phyloP scores from a whole-genome alignment of 1,139 yeast genomes.

The Yamadazyma siamensis region DNA sequence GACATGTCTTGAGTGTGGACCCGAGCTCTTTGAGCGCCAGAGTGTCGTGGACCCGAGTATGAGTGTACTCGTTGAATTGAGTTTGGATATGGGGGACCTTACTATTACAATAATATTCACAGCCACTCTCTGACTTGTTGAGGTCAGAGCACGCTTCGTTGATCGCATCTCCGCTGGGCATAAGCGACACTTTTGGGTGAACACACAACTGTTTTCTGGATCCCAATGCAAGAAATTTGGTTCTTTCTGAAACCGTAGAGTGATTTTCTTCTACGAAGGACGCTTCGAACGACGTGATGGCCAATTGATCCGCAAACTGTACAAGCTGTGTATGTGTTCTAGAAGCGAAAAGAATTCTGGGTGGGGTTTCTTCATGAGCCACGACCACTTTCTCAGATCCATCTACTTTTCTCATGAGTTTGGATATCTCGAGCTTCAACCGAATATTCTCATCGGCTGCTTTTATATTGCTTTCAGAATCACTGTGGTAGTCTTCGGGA shows the following conservation, averaged over 20 bases:
- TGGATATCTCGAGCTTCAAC: constrained; percentile 43
- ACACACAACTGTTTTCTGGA: constrained; percentile 87
- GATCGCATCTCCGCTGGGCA: constrained; percentile 50
- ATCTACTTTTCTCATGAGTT: constrained; percentile 30
- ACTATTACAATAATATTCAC: constrained; percentile 49
- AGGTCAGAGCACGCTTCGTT: constrained; percentile 83
- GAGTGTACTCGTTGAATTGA: constrained; percentile 57
- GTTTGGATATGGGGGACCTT: constrained; percentile 28
- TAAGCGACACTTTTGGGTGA: constrained; percentile 54
- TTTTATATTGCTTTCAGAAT: too few relatives aligned
- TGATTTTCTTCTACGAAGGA: constrained; percentile 48
- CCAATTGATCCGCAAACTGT: constrained; percentile 76
- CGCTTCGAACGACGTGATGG: constrained; percentile 62
- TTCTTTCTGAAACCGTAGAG: constrained; percentile 35
- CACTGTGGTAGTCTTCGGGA: constrained; percentile 42
- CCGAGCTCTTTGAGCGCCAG: constrained; percentile 76
- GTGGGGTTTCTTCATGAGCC: constrained; percentile 34
- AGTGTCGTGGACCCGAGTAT: constrained; percentile 71
- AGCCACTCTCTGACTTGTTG: constrained; percentile 46
- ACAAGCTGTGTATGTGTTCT: constrained; percentile 88
- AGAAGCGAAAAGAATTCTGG: constrained; percentile 64
- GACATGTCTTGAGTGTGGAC: constrained; percentile 56
- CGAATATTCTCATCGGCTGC: constrained; percentile 19
- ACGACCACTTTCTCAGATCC: constrained; percentile 2
- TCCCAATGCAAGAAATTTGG: constrained; percentile 66